Evolutionary conservation across 2,329 filamentous ascomycete species (phyloP).

Genomic region (Ophiostoma ips): DNA sequence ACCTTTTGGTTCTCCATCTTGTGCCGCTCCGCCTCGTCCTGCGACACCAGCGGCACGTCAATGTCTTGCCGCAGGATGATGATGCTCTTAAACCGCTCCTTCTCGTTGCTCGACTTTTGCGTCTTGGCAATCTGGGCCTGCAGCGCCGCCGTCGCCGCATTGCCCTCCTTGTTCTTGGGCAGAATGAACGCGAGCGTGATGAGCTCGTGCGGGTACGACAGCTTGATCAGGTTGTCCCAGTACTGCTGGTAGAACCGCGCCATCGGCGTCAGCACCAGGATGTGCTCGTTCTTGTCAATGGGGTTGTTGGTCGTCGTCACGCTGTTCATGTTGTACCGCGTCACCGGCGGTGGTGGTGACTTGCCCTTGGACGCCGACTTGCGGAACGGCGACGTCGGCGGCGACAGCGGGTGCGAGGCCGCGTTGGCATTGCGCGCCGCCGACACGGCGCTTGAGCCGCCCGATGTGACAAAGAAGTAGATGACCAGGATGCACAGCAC

Average conservation of each 20-base stretch:
- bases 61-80: constrained; percentile 94
- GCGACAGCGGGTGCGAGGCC: constrained; percentile 57
- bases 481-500: constrained; percentile 61
- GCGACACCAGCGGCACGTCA: constrained; percentile 64
- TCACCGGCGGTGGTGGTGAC: constrained; percentile 54
- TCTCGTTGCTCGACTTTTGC: constrained; percentile 61
- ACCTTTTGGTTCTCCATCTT: constrained; percentile 82
- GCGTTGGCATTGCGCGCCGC: constrained; percentile 29
- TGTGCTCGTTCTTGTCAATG: constrained; percentile 63
- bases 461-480: constrained; percentile 43
- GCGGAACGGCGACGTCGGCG: constrained; percentile 59
- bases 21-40: constrained; percentile 79
- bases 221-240: constrained; percentile 80
- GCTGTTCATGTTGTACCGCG: constrained; percentile 90
- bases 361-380: constrained; percentile 44
- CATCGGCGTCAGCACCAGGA: constrained; percentile 87
- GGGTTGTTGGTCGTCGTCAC: constrained; percentile 71
- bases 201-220: constrained; percentile 83
- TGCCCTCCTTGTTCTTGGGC: constrained; percentile 84
- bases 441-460: constrained; percentile 16
- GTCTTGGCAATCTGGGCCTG: constrained; percentile 77
- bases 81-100: constrained; percentile 77
- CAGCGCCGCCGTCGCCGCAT: constrained; percentile 66
- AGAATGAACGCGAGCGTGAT: constrained; percentile 94
- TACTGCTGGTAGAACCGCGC: constrained; percentile 87